Conservation (phyloP, 371 early-diverging fungal genomes). For the Furculomyces boomerangus region DNA sequence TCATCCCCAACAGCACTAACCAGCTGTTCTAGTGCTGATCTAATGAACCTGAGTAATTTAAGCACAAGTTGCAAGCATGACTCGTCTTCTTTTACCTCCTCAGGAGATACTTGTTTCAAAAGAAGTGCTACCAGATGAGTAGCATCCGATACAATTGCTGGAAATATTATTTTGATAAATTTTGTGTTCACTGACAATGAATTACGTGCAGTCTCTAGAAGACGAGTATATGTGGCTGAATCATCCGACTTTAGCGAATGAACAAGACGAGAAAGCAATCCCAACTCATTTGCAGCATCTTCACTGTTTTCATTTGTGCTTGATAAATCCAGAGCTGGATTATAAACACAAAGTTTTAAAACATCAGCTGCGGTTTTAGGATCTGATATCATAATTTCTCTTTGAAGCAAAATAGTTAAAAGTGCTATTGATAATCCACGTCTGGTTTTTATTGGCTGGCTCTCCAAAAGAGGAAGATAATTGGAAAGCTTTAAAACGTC, state of each 20-base stretch:
- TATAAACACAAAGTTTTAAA: slow-evolving; percentile 57
- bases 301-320: slow-evolving; percentile 8
- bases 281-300: slow-evolving; percentile 66
- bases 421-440: slow-evolving; percentile 63
- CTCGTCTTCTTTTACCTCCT: too few relatives aligned
- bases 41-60: neutral
- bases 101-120: too few relatives aligned
- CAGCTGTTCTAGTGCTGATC: neutral
- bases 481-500: slow-evolving; percentile 37
- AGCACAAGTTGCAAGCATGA: neutral
- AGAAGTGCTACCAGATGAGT: too few relatives aligned
- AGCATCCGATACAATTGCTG: slow-evolving; percentile 53
- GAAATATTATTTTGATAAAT: slow-evolving; percentile 70
- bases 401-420: slow-evolving; percentile 40
- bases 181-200: slow-evolving; percentile 68
- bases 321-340: slow-evolving; percentile 38
- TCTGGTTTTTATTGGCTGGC: slow-evolving; percentile 61
- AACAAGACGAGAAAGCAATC: slow-evolving; percentile 61
- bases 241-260: slow-evolving; percentile 54
- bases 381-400: slow-evolving; percentile 40
- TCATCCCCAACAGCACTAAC: slow-evolving; percentile 13
- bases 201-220: slow-evolving; percentile 58
- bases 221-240: slow-evolving; percentile 51
- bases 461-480: slow-evolving; percentile 57
- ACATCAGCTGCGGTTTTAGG: slow-evolving; percentile 66